Evolutionary conservation across 2,329 filamentous ascomycete genomes (phyloP).

Genomic region (Leptographium wingfieldii): DNA sequence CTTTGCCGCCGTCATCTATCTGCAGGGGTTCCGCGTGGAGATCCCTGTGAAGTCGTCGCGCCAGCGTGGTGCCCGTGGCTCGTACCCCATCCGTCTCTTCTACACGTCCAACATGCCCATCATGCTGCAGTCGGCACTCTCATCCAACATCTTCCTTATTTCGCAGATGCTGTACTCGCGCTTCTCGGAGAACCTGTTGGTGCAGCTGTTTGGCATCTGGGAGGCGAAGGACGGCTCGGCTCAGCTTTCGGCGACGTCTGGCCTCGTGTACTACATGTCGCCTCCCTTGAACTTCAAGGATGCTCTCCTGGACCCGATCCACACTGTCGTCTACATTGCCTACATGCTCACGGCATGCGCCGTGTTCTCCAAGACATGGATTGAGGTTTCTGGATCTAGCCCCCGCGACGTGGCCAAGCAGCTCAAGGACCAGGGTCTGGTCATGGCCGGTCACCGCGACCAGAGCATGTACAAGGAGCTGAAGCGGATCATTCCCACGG

Average conservation of each 20-base stretch:
- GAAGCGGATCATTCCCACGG: constrained; percentile 97
- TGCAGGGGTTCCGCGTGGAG: constrained; percentile 98
- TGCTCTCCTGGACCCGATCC: constrained; percentile 89
- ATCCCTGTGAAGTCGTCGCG: constrained; percentile 99
- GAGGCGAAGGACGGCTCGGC: constrained; percentile 92
- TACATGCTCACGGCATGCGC: constrained; percentile 95
- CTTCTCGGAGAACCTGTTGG: constrained; percentile 97
- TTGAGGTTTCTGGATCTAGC: constrained; percentile 95
- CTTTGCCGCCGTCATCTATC: constrained; percentile 97
- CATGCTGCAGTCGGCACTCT: constrained; percentile 97
- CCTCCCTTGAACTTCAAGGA: constrained; percentile 96
- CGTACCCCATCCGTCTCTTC: constrained; percentile 97
- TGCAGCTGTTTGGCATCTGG: constrained; percentile 96
- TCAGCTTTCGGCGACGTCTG: constrained; percentile 86
- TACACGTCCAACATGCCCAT: constrained; percentile 99
- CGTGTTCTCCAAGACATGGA: constrained; percentile 99
- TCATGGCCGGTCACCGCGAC: constrained; percentile 98
- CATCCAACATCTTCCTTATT: constrained; percentile 98
- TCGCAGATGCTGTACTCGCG: constrained; percentile 99
- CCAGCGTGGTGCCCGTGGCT: constrained; percentile 96
- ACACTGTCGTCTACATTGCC: constrained; percentile 86
- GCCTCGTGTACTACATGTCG: constrained; percentile 99
- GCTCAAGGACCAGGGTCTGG: constrained; percentile 97
- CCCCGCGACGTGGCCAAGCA: constrained; percentile 98
- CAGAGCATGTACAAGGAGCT: constrained; percentile 99